Percentiles rank a stretch among this genome's conserved stretches.
Conservation (phyloP, 2,329 filamentous ascomycete species). For the Bipolaris zeicola region DNA sequence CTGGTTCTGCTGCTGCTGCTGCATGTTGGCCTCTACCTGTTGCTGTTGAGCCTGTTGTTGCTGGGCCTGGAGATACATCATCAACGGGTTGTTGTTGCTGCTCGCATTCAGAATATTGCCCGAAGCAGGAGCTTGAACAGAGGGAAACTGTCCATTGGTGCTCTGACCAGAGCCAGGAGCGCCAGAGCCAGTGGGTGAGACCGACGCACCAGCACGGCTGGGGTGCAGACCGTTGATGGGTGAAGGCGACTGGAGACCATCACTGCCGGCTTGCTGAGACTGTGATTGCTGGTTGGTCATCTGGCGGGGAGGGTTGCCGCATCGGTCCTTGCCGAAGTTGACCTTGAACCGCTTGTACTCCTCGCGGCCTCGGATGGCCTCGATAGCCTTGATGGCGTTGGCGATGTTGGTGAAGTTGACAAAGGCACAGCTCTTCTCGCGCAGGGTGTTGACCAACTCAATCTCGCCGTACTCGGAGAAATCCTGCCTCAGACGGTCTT, state of each 20-base stretch:
- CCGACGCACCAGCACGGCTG: conserved; percentile 60
- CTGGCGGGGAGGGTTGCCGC: conserved; percentile 93
- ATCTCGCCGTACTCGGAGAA: conserved; percentile 98
- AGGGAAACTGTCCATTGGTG: conserved; percentile 63
- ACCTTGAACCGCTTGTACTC: conserved; percentile 99
- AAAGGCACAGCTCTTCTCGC: conserved; percentile 99
- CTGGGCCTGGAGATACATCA: conserved; percentile 84
- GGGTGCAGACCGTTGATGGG: conserved; percentile 64
- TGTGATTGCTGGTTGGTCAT: conserved; percentile 66
- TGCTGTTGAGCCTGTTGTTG: conserved; percentile 53
- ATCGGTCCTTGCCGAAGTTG: conserved; percentile 98
- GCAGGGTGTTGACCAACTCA: conserved; percentile 92
- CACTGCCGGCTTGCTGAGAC: conserved; percentile 69
- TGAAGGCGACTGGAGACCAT: conserved; percentile 62
- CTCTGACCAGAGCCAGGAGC: conserved; percentile 61
- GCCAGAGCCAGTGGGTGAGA: conserved; percentile 64
- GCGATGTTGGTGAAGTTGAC: conserved; percentile 99
- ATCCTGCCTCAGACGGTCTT: conserved; percentile 93
- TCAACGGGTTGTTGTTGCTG: conserved; percentile 83
- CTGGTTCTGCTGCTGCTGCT: conserved; percentile 38
- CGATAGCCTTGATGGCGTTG: conserved; percentile 99
- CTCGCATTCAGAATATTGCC: conserved; percentile 79
- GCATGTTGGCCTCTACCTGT: conserved; percentile 47
- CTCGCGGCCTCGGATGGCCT: conserved; percentile 90
- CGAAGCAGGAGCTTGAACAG: conserved; percentile 66